Conservation (phyloP, 192 early-diverging fungal genomes). For the Coemansia sp. region DNA sequence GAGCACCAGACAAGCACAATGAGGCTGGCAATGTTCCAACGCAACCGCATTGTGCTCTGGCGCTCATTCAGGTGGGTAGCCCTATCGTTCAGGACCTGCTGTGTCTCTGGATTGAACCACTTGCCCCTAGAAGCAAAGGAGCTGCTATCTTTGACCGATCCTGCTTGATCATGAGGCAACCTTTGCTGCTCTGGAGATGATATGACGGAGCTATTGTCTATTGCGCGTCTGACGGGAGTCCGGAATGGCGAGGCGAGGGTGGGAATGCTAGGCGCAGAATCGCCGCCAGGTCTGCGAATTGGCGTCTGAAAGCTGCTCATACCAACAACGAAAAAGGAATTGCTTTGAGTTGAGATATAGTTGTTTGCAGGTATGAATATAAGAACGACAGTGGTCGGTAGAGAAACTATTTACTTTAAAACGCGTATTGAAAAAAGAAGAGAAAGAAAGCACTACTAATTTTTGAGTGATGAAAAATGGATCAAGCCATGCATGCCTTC, state of each 20-base stretch:
- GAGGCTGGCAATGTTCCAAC: constrained; percentile 46
- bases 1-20: constrained; percentile 25
- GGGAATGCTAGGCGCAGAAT: background rate
- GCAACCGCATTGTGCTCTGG: constrained; percentile 46
- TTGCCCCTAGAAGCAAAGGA: constrained; percentile 16
- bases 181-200: background rate
- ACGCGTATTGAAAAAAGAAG: background rate
- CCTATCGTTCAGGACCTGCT: constrained; percentile 44
- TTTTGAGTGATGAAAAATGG: too few relatives aligned
- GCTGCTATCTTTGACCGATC: background rate
- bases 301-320: constrained; percentile 41
- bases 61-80: constrained; percentile 28
- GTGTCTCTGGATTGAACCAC: constrained; percentile 47
- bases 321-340: constrained; percentile 1
- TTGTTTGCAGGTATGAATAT: too few relatives aligned
- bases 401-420: background rate
- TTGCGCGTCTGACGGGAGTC: constrained; percentile 15
- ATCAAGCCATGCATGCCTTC: too few relatives aligned
- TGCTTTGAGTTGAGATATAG: background rate
- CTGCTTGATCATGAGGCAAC: background rate
- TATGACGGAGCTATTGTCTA: too few relatives aligned
- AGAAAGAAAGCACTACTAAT: too few relatives aligned
- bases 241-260: constrained; percentile 18
- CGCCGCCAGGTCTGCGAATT: constrained; percentile 15
- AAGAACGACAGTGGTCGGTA: constrained; percentile 11